Evolutionary conservation across 1,284 basidiomycete genomes (phyloP).

Genomic region (Heterobasidion occidentale): DNA sequence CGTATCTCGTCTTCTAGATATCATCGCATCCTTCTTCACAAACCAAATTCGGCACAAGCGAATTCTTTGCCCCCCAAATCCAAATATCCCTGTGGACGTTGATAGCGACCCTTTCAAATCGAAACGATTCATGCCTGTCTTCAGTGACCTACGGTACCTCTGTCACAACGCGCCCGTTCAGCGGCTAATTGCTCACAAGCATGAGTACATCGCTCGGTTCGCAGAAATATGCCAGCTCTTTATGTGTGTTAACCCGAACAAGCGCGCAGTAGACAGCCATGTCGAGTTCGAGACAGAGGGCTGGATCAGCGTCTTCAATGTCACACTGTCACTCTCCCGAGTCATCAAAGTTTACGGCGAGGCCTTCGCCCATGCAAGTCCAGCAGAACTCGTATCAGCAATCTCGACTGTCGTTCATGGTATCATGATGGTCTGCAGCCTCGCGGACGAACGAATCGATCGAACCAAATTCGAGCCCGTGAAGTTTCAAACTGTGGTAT

Average conservation of each 20-base stretch:
- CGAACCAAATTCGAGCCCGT: constrained; percentile 54
- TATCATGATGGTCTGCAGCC: constrained; percentile 67
- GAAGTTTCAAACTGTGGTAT: constrained; percentile 54
- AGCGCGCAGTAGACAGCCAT: constrained; percentile 74
- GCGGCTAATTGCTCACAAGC: constrained; percentile 60
- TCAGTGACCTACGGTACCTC: constrained; percentile 76
- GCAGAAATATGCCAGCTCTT: constrained; percentile 74
- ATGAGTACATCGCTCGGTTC: constrained; percentile 52
- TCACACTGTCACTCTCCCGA: constrained; percentile 81
- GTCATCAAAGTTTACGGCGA: constrained; percentile 86
- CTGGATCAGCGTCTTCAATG: constrained; percentile 92
- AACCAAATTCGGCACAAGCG: constrained; percentile 70
- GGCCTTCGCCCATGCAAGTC: constrained; percentile 54
- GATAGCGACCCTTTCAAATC: constrained; percentile 85
- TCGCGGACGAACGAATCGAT: constrained; percentile 60
- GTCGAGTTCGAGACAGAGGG: constrained; percentile 93
- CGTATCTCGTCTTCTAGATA: constrained; percentile 67
- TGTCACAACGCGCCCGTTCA: constrained; percentile 76
- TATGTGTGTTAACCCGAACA: constrained; percentile 86
- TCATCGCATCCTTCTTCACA: constrained; percentile 85
- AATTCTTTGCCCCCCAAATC: constrained; percentile 45
- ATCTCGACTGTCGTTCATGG: constrained; percentile 66
- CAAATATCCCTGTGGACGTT: constrained; percentile 53
- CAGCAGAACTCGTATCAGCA: constrained; percentile 57
- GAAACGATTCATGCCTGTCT: constrained; percentile 88